A percentile compares a stretch with the other conserved stretches of the same genome.
Evolutionary conservation across 129 eudicot species (phyloP).

Genomic region (Arctium minus): DNA sequence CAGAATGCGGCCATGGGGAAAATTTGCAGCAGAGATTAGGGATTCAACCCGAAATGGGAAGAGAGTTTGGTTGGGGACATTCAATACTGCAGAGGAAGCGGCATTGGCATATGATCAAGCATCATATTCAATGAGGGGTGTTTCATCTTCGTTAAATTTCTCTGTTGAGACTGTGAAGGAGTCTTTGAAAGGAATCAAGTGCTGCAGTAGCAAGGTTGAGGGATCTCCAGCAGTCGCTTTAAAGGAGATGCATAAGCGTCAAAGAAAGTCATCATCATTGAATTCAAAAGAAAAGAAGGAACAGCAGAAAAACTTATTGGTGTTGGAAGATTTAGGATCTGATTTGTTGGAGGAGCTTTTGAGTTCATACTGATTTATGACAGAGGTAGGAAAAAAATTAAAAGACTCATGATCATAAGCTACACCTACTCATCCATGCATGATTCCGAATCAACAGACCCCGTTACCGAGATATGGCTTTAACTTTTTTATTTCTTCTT

Average conservation of each 20-base stretch:
- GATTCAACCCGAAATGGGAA: slow-evolving; percentile 7
- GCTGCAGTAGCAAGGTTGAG: neutral
- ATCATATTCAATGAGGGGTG: neutral
- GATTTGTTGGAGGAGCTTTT: slow-evolving; percentile 11
- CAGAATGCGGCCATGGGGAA: slow-evolving; percentile 8
- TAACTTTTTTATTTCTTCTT: neutral
- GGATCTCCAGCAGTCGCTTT: slow-evolving; percentile 1
- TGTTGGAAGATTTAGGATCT: slow-evolving; percentile 11
- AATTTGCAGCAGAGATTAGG: slow-evolving; percentile 12
- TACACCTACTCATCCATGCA: neutral
- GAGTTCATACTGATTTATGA: neutral
- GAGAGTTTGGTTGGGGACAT: slow-evolving; percentile 14
- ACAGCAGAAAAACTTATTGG: neutral
- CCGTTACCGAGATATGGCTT: neutral
- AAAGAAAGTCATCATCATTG: neutral
- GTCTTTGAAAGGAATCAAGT: neutral
- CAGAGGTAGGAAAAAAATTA: neutral
- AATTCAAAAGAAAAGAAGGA: neutral
- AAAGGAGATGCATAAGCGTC: slow-evolving; percentile 2
- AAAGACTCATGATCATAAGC: neutral
- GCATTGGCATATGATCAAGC: slow-evolving; percentile 15
- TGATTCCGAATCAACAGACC: neutral
- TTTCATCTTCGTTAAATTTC: neutral
- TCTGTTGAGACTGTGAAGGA: neutral
- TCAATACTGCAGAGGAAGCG: slow-evolving; percentile 3